Evolutionary conservation across 2,329 filamentous ascomycete genomes (phyloP), one percentile per base, ranked within the genome.

Genomic region (Xylariaceae sp.): DNA sequence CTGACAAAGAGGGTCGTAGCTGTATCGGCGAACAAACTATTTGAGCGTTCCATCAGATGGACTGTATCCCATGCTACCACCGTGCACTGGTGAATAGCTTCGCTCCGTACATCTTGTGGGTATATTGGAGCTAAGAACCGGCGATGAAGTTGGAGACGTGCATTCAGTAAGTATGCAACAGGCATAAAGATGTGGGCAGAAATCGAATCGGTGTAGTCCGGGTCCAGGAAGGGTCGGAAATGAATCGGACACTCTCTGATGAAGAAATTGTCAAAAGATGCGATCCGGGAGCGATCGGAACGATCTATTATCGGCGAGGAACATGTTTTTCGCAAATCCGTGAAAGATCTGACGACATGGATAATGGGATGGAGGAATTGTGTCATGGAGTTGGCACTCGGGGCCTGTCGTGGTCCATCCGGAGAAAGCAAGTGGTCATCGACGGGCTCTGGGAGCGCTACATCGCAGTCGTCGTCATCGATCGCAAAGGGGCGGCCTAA

Each of bases 401-500:
- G 77, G 32, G 72, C 76, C 29, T 74, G 71, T 36, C 74, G 62
- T 55, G 76, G 75, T 10, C 77, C 77, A 35, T 74, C 71, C 62
- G 83, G 65, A 56, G 79, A 76, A 37, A 90, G 82, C 59, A 82
- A 85, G 56, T 88, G 83, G 57, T 96, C 91, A 63, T 95, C 88
- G 20, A 90, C 78, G 1, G 86, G 79, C 20, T 83, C 84, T 0
- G 92, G 92, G 21, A 95, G 77, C 19, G 80, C 75, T 6, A 91
- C 83, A 55, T 96, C 88, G 70, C 89, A 95, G 64, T 97, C 92
- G 23, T 81, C 77, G 57, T 97, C 92, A 60, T 91, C 78, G 60
- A 97, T 95, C 53, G 91, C 68, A 45, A 87, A 79, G 1, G 92
- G 89, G 40, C 86, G 82, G 7, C 88, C 87, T 25, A 90, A 75